Base-by-base conservation (phyloP, 495 filamentous ascomycete species). In the Penicillium flavigenum region DNA sequence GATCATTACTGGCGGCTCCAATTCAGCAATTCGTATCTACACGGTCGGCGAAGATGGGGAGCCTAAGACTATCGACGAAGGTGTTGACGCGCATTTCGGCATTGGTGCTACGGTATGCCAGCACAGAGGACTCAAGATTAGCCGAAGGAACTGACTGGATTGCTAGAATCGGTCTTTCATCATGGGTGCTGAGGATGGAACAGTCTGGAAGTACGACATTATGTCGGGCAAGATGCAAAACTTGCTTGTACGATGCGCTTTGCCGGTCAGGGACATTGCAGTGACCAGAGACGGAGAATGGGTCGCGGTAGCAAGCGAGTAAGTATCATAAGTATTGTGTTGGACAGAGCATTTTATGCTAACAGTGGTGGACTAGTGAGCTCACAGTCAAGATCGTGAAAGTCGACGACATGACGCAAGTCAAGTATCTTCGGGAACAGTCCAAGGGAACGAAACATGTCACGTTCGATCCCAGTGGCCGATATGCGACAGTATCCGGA, bases 241-340 rank as follows among this genome's bases (percentile, higher is more conserved):
- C 59, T 85, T 94, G 51, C 82, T 98, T 38, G 82, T 91, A 2
- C 88, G 94, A 42, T 90, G 84, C 58, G 83, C 90, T 14, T 77
- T 98, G 9, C 88, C 94, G 8, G 83, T 96, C 14, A 81, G 94
- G 66, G 92, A 96, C 65, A 79, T 98, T 56, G 87, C 87, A 1
- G 74, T 98, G 16, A 92, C 91, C 4, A 86, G 83, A 7, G 91
- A 98, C 70, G 82, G 83, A 0, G 83, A 88, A 65, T 98, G 91
- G 95, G 87, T 83, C 47, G 94, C 94, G 38, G 89, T 98, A n/a
- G 89, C 95, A 31, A 96, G 92, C 82, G 95, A 98, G 85, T 86
- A 60, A 63, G 83, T 72, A 11, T 14, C 9, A 10, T 11, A 7
- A 22, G 12, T 19, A 19, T 8, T n/a, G n/a, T 47, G 16, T 6